Conservation (phyloP, 345 rosid genomes). For the Acer yangbiense region DNA sequence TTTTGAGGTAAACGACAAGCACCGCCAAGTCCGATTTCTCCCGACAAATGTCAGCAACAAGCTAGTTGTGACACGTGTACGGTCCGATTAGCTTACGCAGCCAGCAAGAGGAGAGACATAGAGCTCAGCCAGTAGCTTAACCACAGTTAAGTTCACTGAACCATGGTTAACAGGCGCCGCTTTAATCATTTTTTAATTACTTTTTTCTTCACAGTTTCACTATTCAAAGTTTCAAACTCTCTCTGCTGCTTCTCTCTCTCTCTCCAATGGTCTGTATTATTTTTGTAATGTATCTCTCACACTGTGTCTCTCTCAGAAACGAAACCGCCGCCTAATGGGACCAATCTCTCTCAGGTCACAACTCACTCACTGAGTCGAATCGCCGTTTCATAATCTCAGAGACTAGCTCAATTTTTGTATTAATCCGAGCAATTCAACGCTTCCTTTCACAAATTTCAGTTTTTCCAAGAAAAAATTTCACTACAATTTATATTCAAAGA, state of each 20-base stretch:
- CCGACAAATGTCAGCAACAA: conserved; percentile 51
- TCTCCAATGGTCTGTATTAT: not conserved
- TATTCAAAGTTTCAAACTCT: conserved; percentile 11
- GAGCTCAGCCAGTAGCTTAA: conserved; percentile 5
- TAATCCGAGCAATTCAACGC: not conserved
- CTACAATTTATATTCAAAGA: conserved; percentile 7
- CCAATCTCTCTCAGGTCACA: conserved; percentile 23
- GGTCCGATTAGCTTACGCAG: conserved; percentile 32
- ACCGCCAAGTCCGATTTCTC: conserved; percentile 51
- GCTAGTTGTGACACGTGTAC: conserved; percentile 43
- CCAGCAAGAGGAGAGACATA: conserved; percentile 4
- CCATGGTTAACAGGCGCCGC: conserved; percentile 39
- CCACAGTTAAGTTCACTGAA: conserved; percentile 23
- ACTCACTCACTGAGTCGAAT: conserved; percentile 31
- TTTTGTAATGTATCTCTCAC: not conserved
- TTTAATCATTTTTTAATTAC: conserved; percentile 20
- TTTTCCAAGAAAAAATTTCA: not conserved
- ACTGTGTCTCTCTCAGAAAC: not conserved
- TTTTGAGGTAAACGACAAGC: conserved; percentile 50
- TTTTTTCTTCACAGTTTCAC: not conserved
- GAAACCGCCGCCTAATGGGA: conserved; percentile 44
- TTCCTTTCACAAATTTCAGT: not conserved
- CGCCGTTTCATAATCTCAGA: conserved; percentile 5
- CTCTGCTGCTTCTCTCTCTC: conserved; percentile 6
- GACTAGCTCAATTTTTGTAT: not conserved